phyloP scores from a whole-genome alignment of 2,329 filamentous ascomycete species.

The Trichoderma brevicompactum region DNA sequence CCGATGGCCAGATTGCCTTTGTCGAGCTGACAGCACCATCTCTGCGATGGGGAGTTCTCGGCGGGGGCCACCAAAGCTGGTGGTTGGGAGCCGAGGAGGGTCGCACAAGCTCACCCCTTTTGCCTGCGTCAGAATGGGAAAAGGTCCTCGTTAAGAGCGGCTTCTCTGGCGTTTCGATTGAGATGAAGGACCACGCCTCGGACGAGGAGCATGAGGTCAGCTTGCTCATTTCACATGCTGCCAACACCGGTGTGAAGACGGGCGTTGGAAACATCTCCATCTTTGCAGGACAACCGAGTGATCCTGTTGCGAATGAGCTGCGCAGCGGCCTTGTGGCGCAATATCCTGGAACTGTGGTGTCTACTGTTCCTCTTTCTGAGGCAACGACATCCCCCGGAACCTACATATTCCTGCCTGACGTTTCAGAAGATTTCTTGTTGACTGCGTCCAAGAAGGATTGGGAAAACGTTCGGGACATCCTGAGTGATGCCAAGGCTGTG shows the following conservation, averaged over 20 bases:
- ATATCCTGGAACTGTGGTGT: constrained; percentile 8
- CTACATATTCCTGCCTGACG: constrained; percentile 17
- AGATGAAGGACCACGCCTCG: constrained; percentile 21
- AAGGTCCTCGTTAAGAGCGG: constrained; percentile 8
- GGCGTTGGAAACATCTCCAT: constrained; percentile 7
- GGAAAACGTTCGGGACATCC: neutral
- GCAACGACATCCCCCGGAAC: constrained; percentile 8
- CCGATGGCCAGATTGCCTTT: constrained; percentile 28
- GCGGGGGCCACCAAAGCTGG: constrained; percentile 14
- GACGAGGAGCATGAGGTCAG: constrained; percentile 25
- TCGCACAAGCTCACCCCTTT: constrained; percentile 18
- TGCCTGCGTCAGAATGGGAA: constrained; percentile 17
- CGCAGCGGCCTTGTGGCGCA: neutral
- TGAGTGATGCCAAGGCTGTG: constrained; percentile 14
- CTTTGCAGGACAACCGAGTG: constrained; percentile 1
- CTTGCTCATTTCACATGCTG: constrained; percentile 22
- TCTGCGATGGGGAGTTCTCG: constrained; percentile 19
- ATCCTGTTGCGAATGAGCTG: constrained; percentile 7
- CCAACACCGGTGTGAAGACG: neutral
- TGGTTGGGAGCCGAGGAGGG: constrained; percentile 26
- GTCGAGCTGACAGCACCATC: constrained; percentile 26
- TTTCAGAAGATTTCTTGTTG: neutral
- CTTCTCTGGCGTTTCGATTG: constrained; percentile 24
- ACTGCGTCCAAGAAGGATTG: constrained; percentile 10
- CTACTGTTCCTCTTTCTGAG: constrained; percentile 2